phyloP scores from a whole-genome alignment of 2,329 filamentous ascomycete species.

The Bipolaris bicolor region DNA sequence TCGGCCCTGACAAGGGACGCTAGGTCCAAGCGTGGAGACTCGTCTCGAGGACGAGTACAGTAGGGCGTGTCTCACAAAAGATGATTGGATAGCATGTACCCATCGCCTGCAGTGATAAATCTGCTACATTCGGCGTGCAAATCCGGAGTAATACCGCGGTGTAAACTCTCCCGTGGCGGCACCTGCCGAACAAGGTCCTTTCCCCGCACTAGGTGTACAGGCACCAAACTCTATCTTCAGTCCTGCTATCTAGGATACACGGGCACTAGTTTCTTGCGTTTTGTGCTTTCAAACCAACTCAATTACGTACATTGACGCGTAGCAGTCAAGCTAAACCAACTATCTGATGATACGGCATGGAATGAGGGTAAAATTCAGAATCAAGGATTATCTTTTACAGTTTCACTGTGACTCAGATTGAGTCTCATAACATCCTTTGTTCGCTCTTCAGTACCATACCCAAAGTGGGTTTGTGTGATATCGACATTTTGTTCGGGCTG shows the following conservation, averaged over 20 bases:
- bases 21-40: background rate
- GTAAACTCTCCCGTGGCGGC: background rate
- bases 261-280: background rate
- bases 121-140: background rate
- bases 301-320: background rate
- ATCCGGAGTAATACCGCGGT: background rate
- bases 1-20: conserved; percentile 10
- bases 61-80: background rate
- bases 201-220: background rate
- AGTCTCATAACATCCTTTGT: background rate
- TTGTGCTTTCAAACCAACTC: background rate
- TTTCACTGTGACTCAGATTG: background rate
- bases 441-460: background rate
- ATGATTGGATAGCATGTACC: background rate
- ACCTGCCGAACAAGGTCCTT: conserved; percentile 1
- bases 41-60: background rate
- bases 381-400: no score
- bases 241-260: conserved; percentile 3
- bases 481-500: background rate
- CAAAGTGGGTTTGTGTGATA: background rate
- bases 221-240: conserved; percentile 2
- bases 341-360: background rate
- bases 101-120: background rate
- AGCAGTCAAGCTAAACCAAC: background rate
- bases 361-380: background rate